Base-by-base conservation (phyloP, 2,329 filamentous ascomycete genomes). In the Diplodia corticola region DNA sequence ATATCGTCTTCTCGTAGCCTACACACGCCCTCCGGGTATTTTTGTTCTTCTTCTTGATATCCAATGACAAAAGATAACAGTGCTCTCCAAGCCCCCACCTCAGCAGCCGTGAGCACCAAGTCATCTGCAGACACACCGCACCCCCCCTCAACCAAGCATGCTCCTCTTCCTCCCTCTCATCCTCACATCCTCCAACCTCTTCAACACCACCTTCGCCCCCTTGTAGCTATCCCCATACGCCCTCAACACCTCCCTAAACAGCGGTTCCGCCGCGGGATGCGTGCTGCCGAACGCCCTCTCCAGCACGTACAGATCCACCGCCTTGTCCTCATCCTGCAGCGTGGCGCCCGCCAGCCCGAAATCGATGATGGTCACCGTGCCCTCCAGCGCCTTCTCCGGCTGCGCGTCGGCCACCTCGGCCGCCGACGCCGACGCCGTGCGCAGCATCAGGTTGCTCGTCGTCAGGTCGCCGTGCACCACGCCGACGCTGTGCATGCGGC, bases 391-490 rank as follows among this genome's bases (percentile, higher is more conserved):
- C 0, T 72, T 73, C 40, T 63, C 61, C 28, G 24, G 61, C 2
- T 46, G 46, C 15, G 28, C 49, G 48, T 63, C 48, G n/a, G 48
- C 30, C 57, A 17, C 10, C 30, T 33, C 24, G 20, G 51, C 26
- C 63, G 37, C 70, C 48, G 12, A 67, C 66, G 37, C 48, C 17
- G 30, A 30, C 59, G 20, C 24, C 68, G 15, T 37, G 68, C 86
- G 77, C 70, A 98, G 76, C 89, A 99, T 97, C 81, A 99, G 85
- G 79, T 99, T 99, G 80, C 93, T 97, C 69, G 93, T 99, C 68
- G 95, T 99, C 80, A 99, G 80, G 80, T 99, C 95, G 48, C 95
- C 95, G 80, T 99, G 95, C 67, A 97, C 88, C 65, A 98, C 86
- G 17, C 94, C 94, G n/a, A 88, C 84, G 64, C 84, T 85, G 82